These are phyloP conservation scores for Globisporangium takayamanum DNA, from an alignment of 352 stramenopile genomes.

Conservation along the genomic window DNA sequence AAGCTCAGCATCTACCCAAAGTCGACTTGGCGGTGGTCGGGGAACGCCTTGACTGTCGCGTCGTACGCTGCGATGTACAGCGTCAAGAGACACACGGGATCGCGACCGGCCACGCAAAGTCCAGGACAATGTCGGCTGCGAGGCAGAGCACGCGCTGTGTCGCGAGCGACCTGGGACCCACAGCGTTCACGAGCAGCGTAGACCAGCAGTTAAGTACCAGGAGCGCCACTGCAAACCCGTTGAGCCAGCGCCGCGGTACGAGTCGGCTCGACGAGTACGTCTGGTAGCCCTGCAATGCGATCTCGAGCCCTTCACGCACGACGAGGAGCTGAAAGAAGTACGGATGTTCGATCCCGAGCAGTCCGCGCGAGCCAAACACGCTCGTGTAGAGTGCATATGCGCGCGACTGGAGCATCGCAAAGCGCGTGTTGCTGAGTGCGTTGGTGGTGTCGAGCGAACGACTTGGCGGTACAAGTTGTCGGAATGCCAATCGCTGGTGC, in stretches of 20 bases:
- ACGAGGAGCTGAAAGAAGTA: conserved; percentile 16
- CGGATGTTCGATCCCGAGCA: conserved; percentile 11
- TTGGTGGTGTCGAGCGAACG: not conserved
- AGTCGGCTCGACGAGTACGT: conserved; percentile 19
- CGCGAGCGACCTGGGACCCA: conserved; percentile 13
- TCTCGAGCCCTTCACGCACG: conserved; percentile 18
- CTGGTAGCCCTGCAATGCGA: conserved; percentile 24
- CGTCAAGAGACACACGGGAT: conserved; percentile 21
- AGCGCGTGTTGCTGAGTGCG: not conserved
- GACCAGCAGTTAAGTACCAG: conserved; percentile 22
- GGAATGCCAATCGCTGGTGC: conserved; percentile 1
- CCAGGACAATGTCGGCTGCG: conserved; percentile 16
- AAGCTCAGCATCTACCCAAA: conserved; percentile 4
- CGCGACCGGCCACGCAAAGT: conserved; percentile 24
- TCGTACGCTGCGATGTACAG: conserved; percentile 13
- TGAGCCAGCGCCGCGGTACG: conserved; percentile 27
- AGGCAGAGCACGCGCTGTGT: conserved; percentile 20
- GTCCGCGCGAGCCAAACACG: conserved; percentile 2
- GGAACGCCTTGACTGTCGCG: not conserved
- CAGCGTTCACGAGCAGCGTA: conserved; percentile 12
- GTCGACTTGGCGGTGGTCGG: not conserved
- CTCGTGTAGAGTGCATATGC: not conserved
- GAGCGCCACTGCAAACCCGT: conserved; percentile 17
- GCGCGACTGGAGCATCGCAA: not conserved
- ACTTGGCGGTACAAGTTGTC: not conserved